Conservation (phyloP, 1,139 yeast species). For the Blastobotrys apis region DNA sequence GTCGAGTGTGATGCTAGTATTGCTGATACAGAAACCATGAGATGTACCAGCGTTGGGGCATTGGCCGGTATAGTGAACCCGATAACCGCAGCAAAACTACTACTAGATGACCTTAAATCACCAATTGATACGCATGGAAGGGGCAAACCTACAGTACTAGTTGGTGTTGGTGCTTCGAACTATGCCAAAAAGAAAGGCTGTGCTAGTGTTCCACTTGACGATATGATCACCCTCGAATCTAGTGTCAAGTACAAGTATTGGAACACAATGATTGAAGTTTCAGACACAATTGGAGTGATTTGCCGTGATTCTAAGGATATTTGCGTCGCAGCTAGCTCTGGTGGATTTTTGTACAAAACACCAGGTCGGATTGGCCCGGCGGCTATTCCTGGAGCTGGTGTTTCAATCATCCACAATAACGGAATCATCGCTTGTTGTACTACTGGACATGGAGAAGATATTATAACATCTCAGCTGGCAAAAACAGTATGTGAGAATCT, state of each 20-base stretch:
- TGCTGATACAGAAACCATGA: conserved; percentile 22
- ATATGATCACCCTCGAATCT: conserved; percentile 22
- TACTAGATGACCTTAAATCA: conserved; percentile 18
- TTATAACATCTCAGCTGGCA: conserved; percentile 29
- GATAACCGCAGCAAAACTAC: conserved; percentile 24
- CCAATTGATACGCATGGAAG: conserved; percentile 27
- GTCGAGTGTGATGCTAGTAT: conserved; percentile 52
- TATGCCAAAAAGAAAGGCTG: conserved; percentile 26
- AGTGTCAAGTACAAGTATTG: conserved; percentile 22
- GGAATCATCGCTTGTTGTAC: conserved; percentile 1
- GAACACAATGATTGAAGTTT: conserved; percentile 18
- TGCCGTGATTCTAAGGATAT: conserved; percentile 29
- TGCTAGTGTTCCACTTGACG: conserved; percentile 10
- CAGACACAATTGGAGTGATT: conserved; percentile 40
- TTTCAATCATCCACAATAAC: conserved; percentile 15
- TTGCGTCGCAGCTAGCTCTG: conserved; percentile 38
- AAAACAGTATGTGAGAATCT: conserved; percentile 10
- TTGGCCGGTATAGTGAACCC: conserved; percentile 33
- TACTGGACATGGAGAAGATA: conserved; percentile 41
- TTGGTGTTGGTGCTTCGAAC: conserved; percentile 34
- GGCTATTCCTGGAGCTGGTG: conserved; percentile 36
- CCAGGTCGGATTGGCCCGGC: conserved; percentile 43
- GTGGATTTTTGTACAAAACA: conserved; percentile 37
- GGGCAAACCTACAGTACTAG: conserved; percentile 34
- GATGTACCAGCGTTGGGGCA: conserved; percentile 33